Percentiles rank a stretch among this genome's conserved stretches.
phyloP scores from a whole-genome alignment of 805 yeast species.

The Candida boidinii region DNA sequence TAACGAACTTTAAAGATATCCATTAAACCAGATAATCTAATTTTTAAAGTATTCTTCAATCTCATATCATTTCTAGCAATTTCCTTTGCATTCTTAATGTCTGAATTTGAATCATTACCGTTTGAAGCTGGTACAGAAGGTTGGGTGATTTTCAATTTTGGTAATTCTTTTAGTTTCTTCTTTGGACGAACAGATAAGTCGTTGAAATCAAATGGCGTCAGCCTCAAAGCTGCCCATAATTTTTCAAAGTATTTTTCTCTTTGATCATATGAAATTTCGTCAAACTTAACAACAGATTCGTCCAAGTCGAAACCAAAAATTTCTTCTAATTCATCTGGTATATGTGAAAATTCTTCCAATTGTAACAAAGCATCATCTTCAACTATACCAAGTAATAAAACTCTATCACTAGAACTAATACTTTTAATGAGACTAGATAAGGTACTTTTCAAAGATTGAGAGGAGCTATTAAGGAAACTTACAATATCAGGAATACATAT shows the following conservation, averaged over 20 bases:
- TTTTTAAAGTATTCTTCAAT: constrained; percentile 74
- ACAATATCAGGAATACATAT: constrained; percentile 77
- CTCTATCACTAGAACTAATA: constrained; percentile 61
- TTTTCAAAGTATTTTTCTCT: constrained; percentile 48
- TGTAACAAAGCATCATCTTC: constrained; percentile 24
- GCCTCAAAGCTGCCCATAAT: constrained; percentile 43
- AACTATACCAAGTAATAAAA: constrained; percentile 67
- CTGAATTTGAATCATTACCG: constrained; percentile 3
- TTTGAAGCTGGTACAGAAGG: constrained; percentile 1
- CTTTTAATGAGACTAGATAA: constrained; percentile 61
- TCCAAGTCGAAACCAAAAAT: constrained; percentile 51
- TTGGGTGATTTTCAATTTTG: constrained; percentile 13
- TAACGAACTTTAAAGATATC: constrained; percentile 82
- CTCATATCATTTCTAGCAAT: constrained; percentile 52
- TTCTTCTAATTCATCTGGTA: constrained; percentile 37
- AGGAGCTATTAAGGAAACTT: constrained; percentile 61
- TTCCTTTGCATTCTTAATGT: constrained; percentile 32
- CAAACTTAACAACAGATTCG: constrained; percentile 34
- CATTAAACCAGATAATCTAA: constrained; percentile 81
- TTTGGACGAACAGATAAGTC: constrained; percentile 52
- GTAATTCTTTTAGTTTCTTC: constrained; percentile 33
- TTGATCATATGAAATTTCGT: constrained; percentile 35
- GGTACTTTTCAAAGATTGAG: constrained; percentile 63
- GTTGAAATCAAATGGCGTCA: constrained; percentile 67
- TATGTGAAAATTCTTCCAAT: constrained; percentile 22